phyloP scores from a whole-genome alignment of 2,329 filamentous ascomycete species.

The Fusarium sp. region DNA sequence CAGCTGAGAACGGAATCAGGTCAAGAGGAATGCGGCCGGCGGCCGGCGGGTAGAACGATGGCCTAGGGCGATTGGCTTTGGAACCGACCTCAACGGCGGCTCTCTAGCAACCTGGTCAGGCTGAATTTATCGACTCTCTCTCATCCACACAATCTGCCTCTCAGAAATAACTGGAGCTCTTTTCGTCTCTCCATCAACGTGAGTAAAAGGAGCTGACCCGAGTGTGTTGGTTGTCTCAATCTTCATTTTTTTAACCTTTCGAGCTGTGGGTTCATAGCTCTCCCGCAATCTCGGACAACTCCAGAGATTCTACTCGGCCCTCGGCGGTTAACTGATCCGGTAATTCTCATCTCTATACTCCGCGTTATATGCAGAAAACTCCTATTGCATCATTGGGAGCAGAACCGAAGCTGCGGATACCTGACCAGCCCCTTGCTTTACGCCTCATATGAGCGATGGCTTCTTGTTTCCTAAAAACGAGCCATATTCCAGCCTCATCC shows the following conservation, averaged over 20 bases:
- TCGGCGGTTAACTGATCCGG: conserved; percentile 13
- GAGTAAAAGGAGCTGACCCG: conserved; percentile 19
- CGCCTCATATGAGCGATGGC: too few relatives aligned
- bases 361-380: conserved; percentile 16
- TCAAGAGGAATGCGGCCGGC: conserved; percentile 13
- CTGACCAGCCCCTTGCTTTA: not conserved
- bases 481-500: too few relatives aligned
- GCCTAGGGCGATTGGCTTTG: conserved; percentile 32
- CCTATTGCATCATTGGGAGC: not conserved
- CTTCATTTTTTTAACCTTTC: not conserved
- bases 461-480: too few relatives aligned
- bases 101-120: conserved; percentile 14
- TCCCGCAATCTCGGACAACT: conserved; percentile 39
- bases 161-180: not conserved
- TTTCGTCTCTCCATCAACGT: conserved; percentile 8
- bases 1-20: not conserved
- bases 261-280: conserved; percentile 18
- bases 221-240: conserved; percentile 2
- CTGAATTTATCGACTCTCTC: not conserved
- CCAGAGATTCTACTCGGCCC: conserved; percentile 28
- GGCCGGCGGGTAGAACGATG: conserved; percentile 32
- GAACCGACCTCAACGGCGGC: conserved; percentile 32
- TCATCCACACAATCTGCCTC: conserved; percentile 5
- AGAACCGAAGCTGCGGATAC: not conserved
- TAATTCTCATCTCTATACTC: not conserved